Evolutionary conservation across 2,329 filamentous ascomycete genomes (phyloP).

Genomic region (Chaetoscypha palmicola): DNA sequence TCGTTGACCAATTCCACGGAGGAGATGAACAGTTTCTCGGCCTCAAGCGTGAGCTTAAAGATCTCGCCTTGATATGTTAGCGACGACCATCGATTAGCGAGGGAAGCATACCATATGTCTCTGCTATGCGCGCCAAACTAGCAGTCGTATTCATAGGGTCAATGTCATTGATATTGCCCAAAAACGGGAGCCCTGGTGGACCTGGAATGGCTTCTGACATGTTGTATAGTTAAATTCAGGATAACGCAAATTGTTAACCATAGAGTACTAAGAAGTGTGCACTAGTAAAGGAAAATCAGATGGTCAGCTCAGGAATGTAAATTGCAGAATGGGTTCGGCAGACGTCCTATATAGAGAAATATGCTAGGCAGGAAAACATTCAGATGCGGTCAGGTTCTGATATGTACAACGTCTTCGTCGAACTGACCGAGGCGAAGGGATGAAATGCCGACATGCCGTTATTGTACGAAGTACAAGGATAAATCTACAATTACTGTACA

Average conservation of each 20-base stretch:
- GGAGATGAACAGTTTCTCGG: constrained; percentile 43
- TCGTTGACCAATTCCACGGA: constrained; percentile 54
- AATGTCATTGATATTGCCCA: constrained; percentile 61
- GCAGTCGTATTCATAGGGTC: constrained; percentile 49
- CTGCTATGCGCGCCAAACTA: constrained; percentile 50
- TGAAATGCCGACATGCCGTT: no score
- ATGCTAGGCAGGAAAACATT: no score
- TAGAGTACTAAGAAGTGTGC: not conserved
- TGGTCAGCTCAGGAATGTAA: not conserved
- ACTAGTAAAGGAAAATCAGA: not conserved
- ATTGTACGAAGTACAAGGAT: no score
- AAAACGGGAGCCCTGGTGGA: constrained; percentile 54
- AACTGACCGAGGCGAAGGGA: no score
- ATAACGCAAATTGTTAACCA: not conserved
- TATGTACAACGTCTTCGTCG: no score
- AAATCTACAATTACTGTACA: no score
- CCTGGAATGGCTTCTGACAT: constrained; percentile 47
- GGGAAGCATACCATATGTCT: constrained; percentile 51
- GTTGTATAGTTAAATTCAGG: not conserved
- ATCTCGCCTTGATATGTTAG: constrained; percentile 37
- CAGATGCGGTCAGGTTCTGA: no score
- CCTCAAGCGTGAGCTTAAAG: constrained; percentile 47
- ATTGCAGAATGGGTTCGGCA: no score
- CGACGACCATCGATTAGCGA: constrained; percentile 13
- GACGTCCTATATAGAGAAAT: no score